These are phyloP conservation scores for Cryptosporidium canis DNA, from an alignment of 169 alveolate genomes.

Conservation along the genomic window DNA sequence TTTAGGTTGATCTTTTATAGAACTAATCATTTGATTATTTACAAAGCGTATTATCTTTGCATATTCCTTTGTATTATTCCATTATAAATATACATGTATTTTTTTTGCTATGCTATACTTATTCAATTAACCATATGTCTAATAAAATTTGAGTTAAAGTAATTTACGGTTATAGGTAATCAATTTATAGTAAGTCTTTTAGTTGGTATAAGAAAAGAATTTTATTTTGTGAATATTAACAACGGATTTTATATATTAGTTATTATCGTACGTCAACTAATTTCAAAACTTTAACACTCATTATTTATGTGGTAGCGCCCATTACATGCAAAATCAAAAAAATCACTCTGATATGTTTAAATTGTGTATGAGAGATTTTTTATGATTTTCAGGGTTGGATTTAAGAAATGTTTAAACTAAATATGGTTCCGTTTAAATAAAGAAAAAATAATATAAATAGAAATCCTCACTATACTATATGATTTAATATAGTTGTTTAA, in stretches of 20 bases:
- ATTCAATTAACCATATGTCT: too few species aligned
- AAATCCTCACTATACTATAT: too few species aligned
- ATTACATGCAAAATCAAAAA: background rate
- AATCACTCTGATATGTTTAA: background rate
- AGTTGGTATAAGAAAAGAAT: too few species aligned
- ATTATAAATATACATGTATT: too few species aligned
- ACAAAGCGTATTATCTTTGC: background rate
- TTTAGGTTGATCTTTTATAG: background rate
- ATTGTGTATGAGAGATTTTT: background rate
- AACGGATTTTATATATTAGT: background rate
- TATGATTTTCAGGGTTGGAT: background rate
- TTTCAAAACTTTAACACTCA: background rate
- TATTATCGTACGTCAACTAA: background rate
- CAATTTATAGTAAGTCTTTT: too few species aligned
- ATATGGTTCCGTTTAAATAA: too few species aligned
- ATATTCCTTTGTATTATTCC: background rate
- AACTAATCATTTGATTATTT: background rate
- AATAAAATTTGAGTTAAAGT: too few species aligned
- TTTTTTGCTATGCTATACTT: too few species aligned
- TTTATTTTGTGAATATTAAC: background rate
- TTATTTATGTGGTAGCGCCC: slow-evolving; percentile 22
- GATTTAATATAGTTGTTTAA: too few species aligned
- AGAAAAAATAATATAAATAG: too few species aligned
- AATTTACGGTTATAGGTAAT: too few species aligned
- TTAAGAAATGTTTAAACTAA: background rate